Conservation (phyloP, 176 grass and related monocot genomes). For the Bolboschoenus planiculmis region DNA sequence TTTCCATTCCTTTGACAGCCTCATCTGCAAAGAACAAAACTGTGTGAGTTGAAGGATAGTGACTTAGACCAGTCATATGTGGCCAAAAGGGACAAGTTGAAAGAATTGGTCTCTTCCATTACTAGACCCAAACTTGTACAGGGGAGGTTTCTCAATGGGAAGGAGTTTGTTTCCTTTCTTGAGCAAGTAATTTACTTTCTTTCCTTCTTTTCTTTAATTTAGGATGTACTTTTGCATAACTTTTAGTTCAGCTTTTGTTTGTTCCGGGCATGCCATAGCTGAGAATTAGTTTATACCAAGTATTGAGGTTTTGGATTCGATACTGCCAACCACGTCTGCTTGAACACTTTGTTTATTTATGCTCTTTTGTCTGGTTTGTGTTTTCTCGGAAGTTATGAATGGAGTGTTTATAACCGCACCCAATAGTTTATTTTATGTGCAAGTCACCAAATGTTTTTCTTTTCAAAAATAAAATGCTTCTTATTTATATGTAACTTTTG, state of each 20-base stretch:
- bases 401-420: not conserved
- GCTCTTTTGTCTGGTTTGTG: not conserved
- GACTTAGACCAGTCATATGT: slow-evolving; percentile 68
- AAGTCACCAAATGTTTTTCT: not conserved
- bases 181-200: slow-evolving; percentile 41
- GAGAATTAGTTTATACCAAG: not conserved
- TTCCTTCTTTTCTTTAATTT: not conserved
- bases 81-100: slow-evolving; percentile 71
- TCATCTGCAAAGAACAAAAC: slow-evolving; percentile 95
- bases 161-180: slow-evolving; percentile 83
- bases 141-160: slow-evolving; percentile 76
- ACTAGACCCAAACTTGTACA: slow-evolving; percentile 74
- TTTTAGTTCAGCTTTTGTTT: not conserved
- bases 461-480: not conserved
- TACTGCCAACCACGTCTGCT: not conserved
- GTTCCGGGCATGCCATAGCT: not conserved
- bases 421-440: not conserved
- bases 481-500: not conserved
- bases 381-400: not conserved
- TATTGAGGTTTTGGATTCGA: not conserved
- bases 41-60: slow-evolving; percentile 74
- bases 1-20: slow-evolving; percentile 48
- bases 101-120: slow-evolving; percentile 68
- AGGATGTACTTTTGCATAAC: not conserved
- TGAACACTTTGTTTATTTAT: not conserved